phyloP scores from a whole-genome alignment of 768 basidiomycete species.

The Panaeolus papilionaceus region DNA sequence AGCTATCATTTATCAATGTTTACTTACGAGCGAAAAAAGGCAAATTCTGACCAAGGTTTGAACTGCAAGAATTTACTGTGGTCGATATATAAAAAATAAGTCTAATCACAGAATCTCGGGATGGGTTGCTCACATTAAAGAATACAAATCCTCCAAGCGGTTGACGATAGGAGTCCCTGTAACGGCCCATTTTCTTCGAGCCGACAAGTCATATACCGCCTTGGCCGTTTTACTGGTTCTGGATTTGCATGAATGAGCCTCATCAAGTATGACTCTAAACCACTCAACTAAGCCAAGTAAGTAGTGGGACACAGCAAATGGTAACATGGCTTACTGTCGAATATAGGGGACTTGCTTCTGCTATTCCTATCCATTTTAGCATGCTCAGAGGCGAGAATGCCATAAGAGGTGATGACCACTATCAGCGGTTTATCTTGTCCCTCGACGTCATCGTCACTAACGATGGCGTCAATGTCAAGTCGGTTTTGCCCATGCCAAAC shows the following conservation, averaged over 20 bases:
- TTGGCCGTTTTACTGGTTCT: slow-evolving; percentile 87
- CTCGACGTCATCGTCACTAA: slow-evolving; percentile 50
- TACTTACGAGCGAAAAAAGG: slow-evolving; percentile 88
- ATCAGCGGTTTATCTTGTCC: slow-evolving; percentile 52
- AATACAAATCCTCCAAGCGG: slow-evolving; percentile 89
- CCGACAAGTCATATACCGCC: slow-evolving; percentile 84
- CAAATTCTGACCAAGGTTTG: slow-evolving; percentile 80
- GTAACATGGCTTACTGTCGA: slow-evolving; percentile 59
- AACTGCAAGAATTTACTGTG: slow-evolving; percentile 79
- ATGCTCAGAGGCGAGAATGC: slow-evolving; percentile 89
- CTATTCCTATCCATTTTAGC: slow-evolving; percentile 66
- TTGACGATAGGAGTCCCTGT: slow-evolving; percentile 98
- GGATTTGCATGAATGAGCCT: slow-evolving; percentile 95
- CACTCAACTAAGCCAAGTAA: slow-evolving; percentile 63
- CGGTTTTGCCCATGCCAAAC: slow-evolving; percentile 93
- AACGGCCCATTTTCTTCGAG: slow-evolving; percentile 87
- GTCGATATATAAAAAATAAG: neutral
- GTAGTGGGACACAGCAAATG: slow-evolving; percentile 4
- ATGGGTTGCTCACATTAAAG: slow-evolving; percentile 59
- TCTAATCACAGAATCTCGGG: neutral
- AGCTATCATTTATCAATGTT: neutral
- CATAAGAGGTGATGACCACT: slow-evolving; percentile 93
- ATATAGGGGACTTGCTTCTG: slow-evolving; percentile 59
- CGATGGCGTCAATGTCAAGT: slow-evolving; percentile 64
- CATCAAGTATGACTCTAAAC: slow-evolving; percentile 87